Percentiles rank a stretch among this genome's conserved stretches.
Evolutionary conservation across 169 alveolate species (phyloP).

Genomic region (Eimeria mitis): DNA sequence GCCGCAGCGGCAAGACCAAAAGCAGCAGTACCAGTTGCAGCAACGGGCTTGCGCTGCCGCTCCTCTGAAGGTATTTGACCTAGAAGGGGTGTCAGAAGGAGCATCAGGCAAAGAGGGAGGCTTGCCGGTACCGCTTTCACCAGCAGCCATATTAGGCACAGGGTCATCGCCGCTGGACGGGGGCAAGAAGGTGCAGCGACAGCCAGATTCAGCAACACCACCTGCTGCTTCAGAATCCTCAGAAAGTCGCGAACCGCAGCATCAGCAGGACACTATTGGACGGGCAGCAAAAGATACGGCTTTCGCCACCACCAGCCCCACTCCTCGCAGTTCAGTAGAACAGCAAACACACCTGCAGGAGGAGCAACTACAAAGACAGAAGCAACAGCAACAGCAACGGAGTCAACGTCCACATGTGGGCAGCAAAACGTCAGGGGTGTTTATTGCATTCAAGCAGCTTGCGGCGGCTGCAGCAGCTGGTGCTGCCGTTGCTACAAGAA

Average conservation of each 20-base stretch:
- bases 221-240: neutral
- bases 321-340: neutral
- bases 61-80: neutral
- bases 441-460: conserved; percentile 8
- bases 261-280: neutral
- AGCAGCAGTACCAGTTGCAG: neutral
- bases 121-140: neutral
- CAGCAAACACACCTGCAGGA: conserved; percentile 1
- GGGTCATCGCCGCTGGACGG: neutral
- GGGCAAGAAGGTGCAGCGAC: neutral
- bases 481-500: conserved; percentile 14
- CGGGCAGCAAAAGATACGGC: neutral
- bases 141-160: neutral
- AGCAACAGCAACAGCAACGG: neutral
- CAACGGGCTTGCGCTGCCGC: neutral
- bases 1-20: neutral
- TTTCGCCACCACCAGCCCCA: neutral
- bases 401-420: neutral
- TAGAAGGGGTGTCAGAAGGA: neutral
- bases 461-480: conserved; percentile 3
- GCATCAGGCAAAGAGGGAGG: neutral
- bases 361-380: neutral
- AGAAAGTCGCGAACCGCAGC: neutral
- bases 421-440: conserved; percentile 4
- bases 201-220: neutral